phyloP scores from a whole-genome alignment of 2,329 filamentous ascomycete species.

The Phoma sp. region DNA sequence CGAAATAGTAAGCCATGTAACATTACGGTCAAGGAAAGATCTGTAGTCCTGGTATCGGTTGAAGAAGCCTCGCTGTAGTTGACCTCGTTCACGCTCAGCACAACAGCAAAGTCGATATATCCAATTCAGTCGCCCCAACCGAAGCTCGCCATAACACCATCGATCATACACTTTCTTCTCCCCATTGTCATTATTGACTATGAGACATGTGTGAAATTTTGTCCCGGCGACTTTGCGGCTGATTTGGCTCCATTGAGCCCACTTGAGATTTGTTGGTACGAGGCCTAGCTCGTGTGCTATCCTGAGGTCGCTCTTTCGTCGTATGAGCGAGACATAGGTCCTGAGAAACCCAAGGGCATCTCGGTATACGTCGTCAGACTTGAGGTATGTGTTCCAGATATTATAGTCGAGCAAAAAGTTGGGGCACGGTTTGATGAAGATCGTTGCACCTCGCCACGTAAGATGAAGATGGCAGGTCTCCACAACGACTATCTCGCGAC shows the following conservation, averaged over 20 bases:
- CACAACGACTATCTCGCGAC: background rate
- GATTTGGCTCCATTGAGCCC: background rate
- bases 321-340: background rate
- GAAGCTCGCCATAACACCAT: slow-evolving; percentile 30
- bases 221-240: background rate
- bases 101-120: slow-evolving; percentile 28
- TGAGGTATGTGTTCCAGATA: background rate
- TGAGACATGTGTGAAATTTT: too few relatives aligned
- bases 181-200: too few relatives aligned
- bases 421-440: background rate
- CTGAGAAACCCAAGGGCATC: background rate
- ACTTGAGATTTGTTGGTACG: background rate
- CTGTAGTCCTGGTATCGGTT: slow-evolving; percentile 33
- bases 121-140: slow-evolving; percentile 36
- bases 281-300: background rate
- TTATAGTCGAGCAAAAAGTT: background rate
- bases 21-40: slow-evolving; percentile 32
- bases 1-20: slow-evolving; percentile 32
- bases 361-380: background rate
- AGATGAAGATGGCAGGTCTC: background rate
- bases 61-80: slow-evolving; percentile 20
- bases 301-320: background rate
- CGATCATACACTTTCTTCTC: background rate
- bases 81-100: slow-evolving; percentile 8
- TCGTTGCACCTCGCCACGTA: background rate